A percentile compares a stretch with the other conserved stretches of the same genome.
Evolutionary conservation across 75 land plant species (phyloP).

Genomic region (Cunninghamia lanceolata): DNA sequence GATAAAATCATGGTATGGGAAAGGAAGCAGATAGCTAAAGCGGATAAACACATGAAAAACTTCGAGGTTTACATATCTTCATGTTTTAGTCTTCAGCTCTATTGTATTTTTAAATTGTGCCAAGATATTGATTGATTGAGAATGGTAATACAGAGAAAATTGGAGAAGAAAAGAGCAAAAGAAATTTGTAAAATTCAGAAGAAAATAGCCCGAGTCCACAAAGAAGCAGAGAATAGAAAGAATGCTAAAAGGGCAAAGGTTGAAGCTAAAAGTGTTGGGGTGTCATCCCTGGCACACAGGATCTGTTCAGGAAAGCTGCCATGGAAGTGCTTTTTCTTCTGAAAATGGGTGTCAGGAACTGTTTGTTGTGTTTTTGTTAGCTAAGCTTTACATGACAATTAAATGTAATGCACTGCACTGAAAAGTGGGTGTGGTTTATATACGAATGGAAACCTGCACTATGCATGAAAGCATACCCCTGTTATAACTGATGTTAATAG

Average conservation of each 20-base stretch:
- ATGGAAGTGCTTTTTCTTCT: constrained; percentile 47
- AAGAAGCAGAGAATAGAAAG: constrained; percentile 73
- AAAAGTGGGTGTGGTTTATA: no score
- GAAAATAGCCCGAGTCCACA: constrained; percentile 66
- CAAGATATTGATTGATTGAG: not conserved
- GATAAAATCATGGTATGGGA: constrained; percentile 63
- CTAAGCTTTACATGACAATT: no score
- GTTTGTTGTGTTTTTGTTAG: no score
- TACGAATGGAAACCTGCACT: no score
- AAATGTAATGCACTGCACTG: no score
- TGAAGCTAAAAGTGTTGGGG: constrained; percentile 57
- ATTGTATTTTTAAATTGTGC: not conserved
- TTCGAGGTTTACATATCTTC: constrained; percentile 44
- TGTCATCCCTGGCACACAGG: constrained; percentile 35
- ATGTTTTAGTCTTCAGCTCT: not conserved
- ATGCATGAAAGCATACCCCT: no score
- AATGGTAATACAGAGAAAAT: constrained; percentile 46
- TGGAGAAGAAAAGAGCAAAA: constrained; percentile 64
- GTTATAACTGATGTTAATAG: no score
- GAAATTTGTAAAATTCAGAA: constrained; percentile 77
- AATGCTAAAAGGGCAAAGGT: constrained; percentile 72
- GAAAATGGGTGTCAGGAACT: not conserved
- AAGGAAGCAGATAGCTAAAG: constrained; percentile 52
- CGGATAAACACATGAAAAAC: constrained; percentile 60
- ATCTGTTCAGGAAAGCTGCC: constrained; percentile 60